Evolutionary conservation across 2,329 filamentous ascomycete species (phyloP).

Genomic region (Sarocladium kiliense): DNA sequence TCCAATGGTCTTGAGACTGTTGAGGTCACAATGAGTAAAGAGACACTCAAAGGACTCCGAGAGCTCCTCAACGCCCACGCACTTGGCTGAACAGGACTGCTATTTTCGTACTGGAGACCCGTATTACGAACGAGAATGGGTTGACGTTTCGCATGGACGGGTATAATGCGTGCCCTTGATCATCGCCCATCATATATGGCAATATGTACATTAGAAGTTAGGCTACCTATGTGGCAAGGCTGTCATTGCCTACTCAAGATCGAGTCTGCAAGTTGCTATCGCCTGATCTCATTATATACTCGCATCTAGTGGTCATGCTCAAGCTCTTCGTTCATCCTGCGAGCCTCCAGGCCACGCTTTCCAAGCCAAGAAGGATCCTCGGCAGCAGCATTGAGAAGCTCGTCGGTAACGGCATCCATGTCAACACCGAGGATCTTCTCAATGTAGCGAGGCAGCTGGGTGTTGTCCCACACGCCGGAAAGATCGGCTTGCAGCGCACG

Average conservation of each 20-base stretch:
- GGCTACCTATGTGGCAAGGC: too few relatives aligned
- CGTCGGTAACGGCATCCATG: constrained; percentile 16
- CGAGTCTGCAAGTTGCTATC: too few relatives aligned
- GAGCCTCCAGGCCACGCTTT: not conserved
- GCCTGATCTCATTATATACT: too few relatives aligned
- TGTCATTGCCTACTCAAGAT: too few relatives aligned
- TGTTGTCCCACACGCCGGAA: constrained; percentile 20
- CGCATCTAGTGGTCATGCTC: not conserved
- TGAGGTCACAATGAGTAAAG: constrained; percentile 25
- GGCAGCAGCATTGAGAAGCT: constrained; percentile 10
- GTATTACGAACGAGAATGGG: not conserved
- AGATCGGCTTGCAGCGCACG: constrained; percentile 13
- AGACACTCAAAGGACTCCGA: constrained; percentile 22
- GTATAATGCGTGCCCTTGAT: not conserved
- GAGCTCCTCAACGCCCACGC: constrained; percentile 14
- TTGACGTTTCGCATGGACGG: too few relatives aligned
- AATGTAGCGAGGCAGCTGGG: constrained; percentile 20
- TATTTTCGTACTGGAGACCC: too few relatives aligned
- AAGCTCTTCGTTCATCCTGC: not conserved
- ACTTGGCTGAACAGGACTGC: too few relatives aligned
- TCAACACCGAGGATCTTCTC: constrained; percentile 18
- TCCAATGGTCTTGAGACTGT: constrained; percentile 24
- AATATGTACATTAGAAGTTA: too few relatives aligned
- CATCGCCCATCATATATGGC: too few relatives aligned
- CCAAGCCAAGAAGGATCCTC: not conserved